phyloP scores from a whole-genome alignment of 768 basidiomycete genomes.

The Pulveroboletus sp. region DNA sequence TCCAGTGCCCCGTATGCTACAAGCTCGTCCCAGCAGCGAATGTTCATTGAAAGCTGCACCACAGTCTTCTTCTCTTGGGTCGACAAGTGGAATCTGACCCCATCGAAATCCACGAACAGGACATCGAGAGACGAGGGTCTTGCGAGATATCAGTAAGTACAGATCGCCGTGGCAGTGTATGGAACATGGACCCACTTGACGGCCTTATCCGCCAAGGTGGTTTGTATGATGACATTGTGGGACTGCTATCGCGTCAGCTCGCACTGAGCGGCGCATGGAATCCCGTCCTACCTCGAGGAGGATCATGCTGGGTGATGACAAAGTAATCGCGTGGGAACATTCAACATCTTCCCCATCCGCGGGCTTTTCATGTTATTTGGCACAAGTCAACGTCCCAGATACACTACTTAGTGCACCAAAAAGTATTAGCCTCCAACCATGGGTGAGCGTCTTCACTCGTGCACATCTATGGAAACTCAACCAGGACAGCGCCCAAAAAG shows the following conservation, averaged over 20 bases:
- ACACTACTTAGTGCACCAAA: slow-evolving; percentile 15
- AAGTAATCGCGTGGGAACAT: slow-evolving; percentile 29
- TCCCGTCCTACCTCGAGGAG: slow-evolving; percentile 64
- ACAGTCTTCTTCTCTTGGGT: slow-evolving; percentile 81
- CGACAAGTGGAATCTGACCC: slow-evolving; percentile 90
- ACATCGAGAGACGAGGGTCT: slow-evolving; percentile 93
- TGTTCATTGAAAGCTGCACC: slow-evolving; percentile 90
- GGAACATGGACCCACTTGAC: slow-evolving; percentile 55
- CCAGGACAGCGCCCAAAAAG: slow-evolving; percentile 72
- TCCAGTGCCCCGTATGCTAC: slow-evolving; percentile 81
- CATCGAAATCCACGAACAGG: slow-evolving; percentile 96
- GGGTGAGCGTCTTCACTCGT: slow-evolving; percentile 16
- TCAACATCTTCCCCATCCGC: slow-evolving; percentile 15
- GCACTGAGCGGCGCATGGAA: background rate
- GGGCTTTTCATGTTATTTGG: slow-evolving; percentile 14
- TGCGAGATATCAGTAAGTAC: slow-evolving; percentile 18
- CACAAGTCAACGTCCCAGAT: slow-evolving; percentile 3
- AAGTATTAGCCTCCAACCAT: slow-evolving; percentile 18
- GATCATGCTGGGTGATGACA: slow-evolving; percentile 55
- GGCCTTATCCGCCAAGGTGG: slow-evolving; percentile 82
- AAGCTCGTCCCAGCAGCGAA: slow-evolving; percentile 95
- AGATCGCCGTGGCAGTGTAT: slow-evolving; percentile 3
- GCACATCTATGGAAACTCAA: slow-evolving; percentile 5
- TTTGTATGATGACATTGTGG: slow-evolving; percentile 90
- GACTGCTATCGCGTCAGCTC: slow-evolving; percentile 45